Conservation (phyloP, 768 basidiomycete genomes). For the Hygrocybe punicea region DNA sequence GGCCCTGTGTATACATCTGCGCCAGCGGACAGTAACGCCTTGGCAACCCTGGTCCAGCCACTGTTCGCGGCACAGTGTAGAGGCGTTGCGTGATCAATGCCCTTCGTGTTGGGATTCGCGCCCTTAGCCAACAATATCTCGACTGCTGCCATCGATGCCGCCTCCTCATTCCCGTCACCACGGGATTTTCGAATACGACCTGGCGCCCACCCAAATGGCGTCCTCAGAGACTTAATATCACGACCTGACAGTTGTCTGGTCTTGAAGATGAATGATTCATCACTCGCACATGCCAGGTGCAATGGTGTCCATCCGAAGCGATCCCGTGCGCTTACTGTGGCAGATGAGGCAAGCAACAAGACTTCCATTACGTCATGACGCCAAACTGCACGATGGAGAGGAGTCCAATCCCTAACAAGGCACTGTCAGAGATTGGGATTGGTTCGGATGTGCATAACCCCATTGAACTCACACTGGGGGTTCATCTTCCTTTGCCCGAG, state of each 20-base stretch:
- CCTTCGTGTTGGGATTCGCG: not conserved
- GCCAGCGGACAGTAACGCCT: not conserved
- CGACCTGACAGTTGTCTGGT: not conserved
- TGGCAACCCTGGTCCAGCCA: not conserved
- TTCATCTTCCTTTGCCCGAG: not conserved
- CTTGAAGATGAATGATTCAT: not conserved
- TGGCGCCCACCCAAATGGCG: not conserved
- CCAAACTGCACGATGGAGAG: not conserved
- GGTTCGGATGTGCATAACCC: not conserved
- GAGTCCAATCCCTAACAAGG: not conserved
- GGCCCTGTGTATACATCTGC: not conserved
- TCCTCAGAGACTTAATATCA: not conserved
- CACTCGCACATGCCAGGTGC: not conserved
- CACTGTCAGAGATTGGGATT: not conserved
- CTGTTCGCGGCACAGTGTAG: not conserved
- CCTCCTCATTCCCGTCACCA: not conserved
- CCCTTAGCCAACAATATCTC: not conserved
- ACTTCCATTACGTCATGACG: not conserved
- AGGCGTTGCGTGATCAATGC: not conserved
- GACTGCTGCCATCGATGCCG: not conserved
- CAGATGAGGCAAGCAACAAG: not conserved
- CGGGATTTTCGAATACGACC: not conserved
- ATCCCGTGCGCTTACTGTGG: not conserved
- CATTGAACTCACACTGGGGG: not conserved
- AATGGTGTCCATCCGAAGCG: not conserved